Evolutionary conservation across 169 alveolate species (phyloP).

Genomic region (Plasmodium blacklocki): DNA sequence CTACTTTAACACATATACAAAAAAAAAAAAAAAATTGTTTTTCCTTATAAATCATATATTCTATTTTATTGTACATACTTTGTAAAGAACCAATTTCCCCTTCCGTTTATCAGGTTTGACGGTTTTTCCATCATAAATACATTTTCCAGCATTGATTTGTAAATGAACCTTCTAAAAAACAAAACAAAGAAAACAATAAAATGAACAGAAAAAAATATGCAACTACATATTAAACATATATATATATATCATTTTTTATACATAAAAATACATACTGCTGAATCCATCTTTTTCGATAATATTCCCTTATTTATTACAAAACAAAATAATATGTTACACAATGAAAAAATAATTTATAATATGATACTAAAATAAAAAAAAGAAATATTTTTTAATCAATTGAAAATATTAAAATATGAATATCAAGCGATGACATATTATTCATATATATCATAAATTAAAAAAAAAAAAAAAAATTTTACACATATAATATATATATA

Average conservation of each 20-base stretch:
- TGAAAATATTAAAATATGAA: no score
- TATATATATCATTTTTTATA: not conserved
- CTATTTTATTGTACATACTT: constrained; percentile 34
- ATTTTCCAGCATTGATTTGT: constrained; percentile 75
- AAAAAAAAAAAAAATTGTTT: no score
- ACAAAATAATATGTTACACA: no score
- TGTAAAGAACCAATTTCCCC: constrained; percentile 72
- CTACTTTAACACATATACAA: no score
- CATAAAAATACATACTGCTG: not conserved
- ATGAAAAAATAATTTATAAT: no score
- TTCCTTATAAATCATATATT: not conserved
- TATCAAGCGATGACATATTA: no score
- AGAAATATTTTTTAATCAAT: no score
- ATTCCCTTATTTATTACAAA: not conserved
- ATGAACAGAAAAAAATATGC: not conserved
- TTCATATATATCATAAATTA: no score
- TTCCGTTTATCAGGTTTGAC: constrained; percentile 72
- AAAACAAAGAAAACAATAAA: not conserved
- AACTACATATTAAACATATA: not conserved
- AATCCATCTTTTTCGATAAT: constrained; percentile 4
- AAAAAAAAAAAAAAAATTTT: no score
- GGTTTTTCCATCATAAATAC: constrained; percentile 70
- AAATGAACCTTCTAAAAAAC: constrained; percentile 50
- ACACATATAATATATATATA: no score
- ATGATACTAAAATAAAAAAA: no score